phyloP scores from a whole-genome alignment of 139 green algal species.

The Chlamydomonas sp. region DNA sequence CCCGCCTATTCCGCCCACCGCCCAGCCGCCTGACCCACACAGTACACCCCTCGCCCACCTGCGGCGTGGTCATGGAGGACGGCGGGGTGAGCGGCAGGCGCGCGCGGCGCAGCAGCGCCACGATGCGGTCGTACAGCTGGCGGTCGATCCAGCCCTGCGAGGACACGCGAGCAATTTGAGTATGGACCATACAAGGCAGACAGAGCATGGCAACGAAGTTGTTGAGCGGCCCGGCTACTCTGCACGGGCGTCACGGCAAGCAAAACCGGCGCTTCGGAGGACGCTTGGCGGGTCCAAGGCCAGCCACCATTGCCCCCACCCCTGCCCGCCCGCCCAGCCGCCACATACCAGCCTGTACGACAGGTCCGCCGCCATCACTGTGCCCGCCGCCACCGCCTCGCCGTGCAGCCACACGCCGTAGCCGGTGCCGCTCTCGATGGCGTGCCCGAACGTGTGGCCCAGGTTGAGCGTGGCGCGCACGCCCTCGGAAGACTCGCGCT shows the following conservation, averaged over 20 bases:
- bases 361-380: slow-evolving; percentile 96
- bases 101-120: slow-evolving; percentile 71
- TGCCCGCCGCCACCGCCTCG: slow-evolving; percentile 95
- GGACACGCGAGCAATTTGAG: background rate
- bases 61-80: slow-evolving; percentile 46
- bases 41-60: no score
- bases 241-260: no score
- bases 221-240: no score
- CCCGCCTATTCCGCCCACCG: no score
- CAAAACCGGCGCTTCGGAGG: no score
- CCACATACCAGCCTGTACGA: slow-evolving; percentile 75
- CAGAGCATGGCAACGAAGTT: no score
- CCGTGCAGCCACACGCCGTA: slow-evolving; percentile 75
- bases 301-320: no score
- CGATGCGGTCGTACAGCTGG: slow-evolving; percentile 73
- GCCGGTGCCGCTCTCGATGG: slow-evolving; percentile 91
- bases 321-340: background rate
- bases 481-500: slow-evolving; percentile 88
- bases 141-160: slow-evolving; percentile 91
- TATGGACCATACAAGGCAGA: no score
- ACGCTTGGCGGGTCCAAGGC: no score
- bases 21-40: no score
- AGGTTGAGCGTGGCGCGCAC: slow-evolving; percentile 98
- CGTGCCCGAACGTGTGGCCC: slow-evolving; percentile 99
- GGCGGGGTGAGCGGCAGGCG: slow-evolving; percentile 80